These are phyloP conservation scores for Populus simonii DNA, from an alignment of 345 rosid species.

Conservation along the genomic window DNA sequence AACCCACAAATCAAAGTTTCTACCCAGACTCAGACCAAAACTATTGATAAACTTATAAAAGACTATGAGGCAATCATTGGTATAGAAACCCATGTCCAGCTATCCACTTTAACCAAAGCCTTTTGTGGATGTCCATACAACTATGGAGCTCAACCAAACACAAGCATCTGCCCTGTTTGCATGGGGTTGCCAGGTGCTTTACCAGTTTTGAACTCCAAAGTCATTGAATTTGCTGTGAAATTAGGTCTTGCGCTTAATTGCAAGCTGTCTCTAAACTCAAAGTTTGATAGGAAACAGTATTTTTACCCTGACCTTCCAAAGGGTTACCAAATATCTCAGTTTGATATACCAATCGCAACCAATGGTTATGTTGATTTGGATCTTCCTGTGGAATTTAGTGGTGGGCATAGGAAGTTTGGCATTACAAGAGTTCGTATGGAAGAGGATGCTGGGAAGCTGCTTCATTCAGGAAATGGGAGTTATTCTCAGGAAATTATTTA, in stretches of 20 bases:
- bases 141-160: constrained; percentile 73
- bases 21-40: constrained; percentile 40
- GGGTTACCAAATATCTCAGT: constrained; percentile 94
- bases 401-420: constrained; percentile 86
- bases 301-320: constrained; percentile 97
- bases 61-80: constrained; percentile 86
- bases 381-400: constrained; percentile 84
- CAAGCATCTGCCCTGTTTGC: constrained; percentile 80
- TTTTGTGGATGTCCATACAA: constrained; percentile 84
- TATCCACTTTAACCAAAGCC: constrained; percentile 81
- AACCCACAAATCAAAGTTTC: constrained; percentile 40
- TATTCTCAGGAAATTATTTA: constrained; percentile 59
- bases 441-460: constrained; percentile 93
- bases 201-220: constrained; percentile 82
- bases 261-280: constrained; percentile 69
- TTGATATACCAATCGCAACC: constrained; percentile 84
- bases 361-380: constrained; percentile 80
- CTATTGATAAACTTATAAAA: constrained; percentile 46
- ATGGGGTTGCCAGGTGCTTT: constrained; percentile 97
- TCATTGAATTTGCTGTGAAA: constrained; percentile 75
- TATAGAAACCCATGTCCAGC: constrained; percentile 94
- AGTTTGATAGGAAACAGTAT: constrained; percentile 95
- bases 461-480: constrained; percentile 71
- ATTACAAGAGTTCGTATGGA: constrained; percentile 97
- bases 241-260: constrained; percentile 88